Conservation (phyloP, 1,139 yeast genomes). For the Scheffersomyces lignicola region DNA sequence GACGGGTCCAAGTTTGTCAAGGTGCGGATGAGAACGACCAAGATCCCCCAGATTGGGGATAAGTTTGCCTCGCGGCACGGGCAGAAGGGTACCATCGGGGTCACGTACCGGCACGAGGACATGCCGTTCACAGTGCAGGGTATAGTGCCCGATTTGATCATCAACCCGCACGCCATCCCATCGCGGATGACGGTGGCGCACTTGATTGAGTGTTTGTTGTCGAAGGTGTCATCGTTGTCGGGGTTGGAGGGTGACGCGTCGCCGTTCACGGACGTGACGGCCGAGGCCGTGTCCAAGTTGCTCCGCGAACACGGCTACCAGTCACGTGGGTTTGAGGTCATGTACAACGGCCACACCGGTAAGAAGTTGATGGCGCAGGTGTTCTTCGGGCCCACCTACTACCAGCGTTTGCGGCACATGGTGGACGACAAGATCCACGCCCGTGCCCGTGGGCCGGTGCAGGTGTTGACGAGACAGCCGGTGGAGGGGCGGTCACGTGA, state of each 20-base stretch:
- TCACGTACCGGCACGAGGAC: conserved; percentile 96
- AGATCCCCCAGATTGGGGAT: conserved; percentile 98
- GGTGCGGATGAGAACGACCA: conserved; percentile 98
- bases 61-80: conserved; percentile 99
- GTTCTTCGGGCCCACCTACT: conserved; percentile 98
- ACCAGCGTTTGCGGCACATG: conserved; percentile 98
- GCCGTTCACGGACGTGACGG: conserved; percentile 97
- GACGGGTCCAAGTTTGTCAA: conserved; percentile 97
- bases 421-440: conserved; percentile 99
- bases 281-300: conserved; percentile 89
- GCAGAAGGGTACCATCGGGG: conserved; percentile 99
- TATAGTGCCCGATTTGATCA: conserved; percentile 92
- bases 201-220: conserved; percentile 93
- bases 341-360: conserved; percentile 99
- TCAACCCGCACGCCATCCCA: conserved; percentile 99
- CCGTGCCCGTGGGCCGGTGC: conserved; percentile 99
- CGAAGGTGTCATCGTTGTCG: conserved; percentile 91
- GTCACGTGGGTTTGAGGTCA: conserved; percentile 96
- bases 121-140: conserved; percentile 99
- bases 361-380: conserved; percentile 96
- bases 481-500: conserved; percentile 99
- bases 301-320: conserved; percentile 96
- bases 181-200: conserved; percentile 99
- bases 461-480: conserved; percentile 96
- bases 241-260: conserved; percentile 99